Base-by-base conservation (phyloP, 352 stramenopile genomes). In the Pythium rishiriense region DNA sequence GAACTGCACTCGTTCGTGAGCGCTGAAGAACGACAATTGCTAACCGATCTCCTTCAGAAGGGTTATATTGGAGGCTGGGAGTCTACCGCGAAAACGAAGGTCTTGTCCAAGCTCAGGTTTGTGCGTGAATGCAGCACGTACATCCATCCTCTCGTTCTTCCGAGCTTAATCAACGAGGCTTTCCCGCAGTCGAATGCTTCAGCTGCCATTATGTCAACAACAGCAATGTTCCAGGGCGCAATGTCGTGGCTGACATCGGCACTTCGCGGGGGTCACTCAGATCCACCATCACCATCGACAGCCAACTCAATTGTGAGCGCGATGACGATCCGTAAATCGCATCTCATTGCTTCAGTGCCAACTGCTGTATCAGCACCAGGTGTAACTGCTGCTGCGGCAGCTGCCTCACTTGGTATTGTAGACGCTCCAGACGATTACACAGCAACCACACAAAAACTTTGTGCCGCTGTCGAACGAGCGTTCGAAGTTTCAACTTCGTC, bases 51-150 rank as follows among this genome's bases (percentile, higher is more conserved):
- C 28, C 74, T 94, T 8, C 85, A 92, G 47, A 88, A 90, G 43
- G 85, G 85, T 0, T 92, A 91, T 49, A 91, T 94, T 26, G 83
- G 81, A 45, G 81, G 83, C 2, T 92, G 85, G 85, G 85, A 92
- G 55, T 75, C 62, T 21, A 87, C 76, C 1, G 83, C 85, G 26
- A 92, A 92, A 62, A 25, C 69, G 4, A 79, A 83, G 24, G 82
- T 96, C 4, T 24, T 91, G 28, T 68, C 70, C 4, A 89, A 91
- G 52, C 66, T 96, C 35, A 77, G 77, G 6, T 91, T 93, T 58
- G 79, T 93, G 19, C 81, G 84, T 6, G 77, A 92, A 45, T 92
- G 84, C 62, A 93, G 68, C 21, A 39, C 56, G 21, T 75, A 50
- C 25, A 42, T 75, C 7, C 68, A 75, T 29, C 68, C 68, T 19